These are phyloP conservation scores for Cladophialophora exuberans DNA, from an alignment of 2,329 filamentous ascomycete species.

Conservation along the genomic window DNA sequence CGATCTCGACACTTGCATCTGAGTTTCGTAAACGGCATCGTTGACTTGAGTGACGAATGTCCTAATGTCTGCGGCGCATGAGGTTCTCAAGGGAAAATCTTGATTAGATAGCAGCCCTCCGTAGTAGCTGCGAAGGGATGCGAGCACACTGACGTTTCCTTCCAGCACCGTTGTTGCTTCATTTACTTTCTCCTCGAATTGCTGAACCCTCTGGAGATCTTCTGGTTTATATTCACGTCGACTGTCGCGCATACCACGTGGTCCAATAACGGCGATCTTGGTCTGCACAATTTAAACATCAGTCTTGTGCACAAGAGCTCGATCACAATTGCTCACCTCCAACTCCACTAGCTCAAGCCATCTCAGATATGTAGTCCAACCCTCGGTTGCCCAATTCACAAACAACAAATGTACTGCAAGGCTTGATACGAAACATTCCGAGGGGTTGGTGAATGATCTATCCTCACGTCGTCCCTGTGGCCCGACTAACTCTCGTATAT, in stretches of 20 bases:
- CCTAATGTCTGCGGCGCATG: conserved; percentile 29
- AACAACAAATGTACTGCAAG: conserved; percentile 44
- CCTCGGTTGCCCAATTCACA: conserved; percentile 46
- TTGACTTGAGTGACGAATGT: conserved; percentile 38
- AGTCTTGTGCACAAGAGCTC: too few species aligned
- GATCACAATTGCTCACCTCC: background rate
- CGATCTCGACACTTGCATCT: conserved; percentile 42
- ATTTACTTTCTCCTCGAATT: conserved; percentile 44
- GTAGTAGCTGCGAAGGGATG: conserved; percentile 33
- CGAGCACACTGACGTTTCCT: conserved; percentile 39
- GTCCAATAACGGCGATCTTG: background rate
- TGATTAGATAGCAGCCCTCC: conserved; percentile 40
- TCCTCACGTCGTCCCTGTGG: conserved; percentile 40
- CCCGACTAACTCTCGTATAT: conserved; percentile 40
- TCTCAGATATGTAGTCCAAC: conserved; percentile 45
- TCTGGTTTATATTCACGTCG: conserved; percentile 29
- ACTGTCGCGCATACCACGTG: conserved; percentile 11
- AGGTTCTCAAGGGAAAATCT: conserved; percentile 40
- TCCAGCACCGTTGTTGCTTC: conserved; percentile 39
- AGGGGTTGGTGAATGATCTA: conserved; percentile 37
- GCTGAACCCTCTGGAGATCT: conserved; percentile 43
- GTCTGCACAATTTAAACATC: too few species aligned
- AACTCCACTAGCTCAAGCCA: background rate
- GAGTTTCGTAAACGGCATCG: conserved; percentile 42
- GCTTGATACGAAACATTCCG: conserved; percentile 42